Percentiles rank a stretch among this genome's conserved stretches.
Conservation (phyloP, 768 basidiomycete species). For the Panus rudis region DNA sequence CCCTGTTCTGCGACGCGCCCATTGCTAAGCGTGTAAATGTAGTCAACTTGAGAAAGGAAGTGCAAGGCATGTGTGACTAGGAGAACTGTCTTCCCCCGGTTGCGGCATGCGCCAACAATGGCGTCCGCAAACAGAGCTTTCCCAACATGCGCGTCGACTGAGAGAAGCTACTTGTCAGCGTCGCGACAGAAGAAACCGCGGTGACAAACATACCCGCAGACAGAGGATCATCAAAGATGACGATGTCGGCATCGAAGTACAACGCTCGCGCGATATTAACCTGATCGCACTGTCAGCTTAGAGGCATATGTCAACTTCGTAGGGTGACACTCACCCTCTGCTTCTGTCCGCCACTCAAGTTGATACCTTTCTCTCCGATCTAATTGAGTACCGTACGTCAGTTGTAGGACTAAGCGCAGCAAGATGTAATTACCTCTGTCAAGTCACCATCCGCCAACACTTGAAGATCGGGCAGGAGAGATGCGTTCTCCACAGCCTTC, state of each 20-base stretch:
- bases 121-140: slow-evolving; percentile 60
- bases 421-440: slow-evolving; percentile 48
- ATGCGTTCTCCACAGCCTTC: slow-evolving; percentile 50
- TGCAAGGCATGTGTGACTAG: slow-evolving; percentile 52
- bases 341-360: slow-evolving; percentile 60
- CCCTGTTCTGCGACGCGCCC: slow-evolving; percentile 43
- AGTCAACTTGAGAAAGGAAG: slow-evolving; percentile 44
- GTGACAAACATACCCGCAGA: slow-evolving; percentile 44
- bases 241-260: slow-evolving; percentile 56
- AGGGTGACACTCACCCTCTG: slow-evolving; percentile 35
- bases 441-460: slow-evolving; percentile 63
- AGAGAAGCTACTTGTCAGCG: not conserved
- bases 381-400: slow-evolving; percentile 15
- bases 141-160: slow-evolving; percentile 73
- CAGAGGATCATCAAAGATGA: slow-evolving; percentile 59
- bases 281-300: slow-evolving; percentile 23
- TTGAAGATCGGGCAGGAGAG: slow-evolving; percentile 56
- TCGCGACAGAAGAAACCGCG: not conserved
- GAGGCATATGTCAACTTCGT: not conserved
- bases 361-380: slow-evolving; percentile 72
- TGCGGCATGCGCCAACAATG: slow-evolving; percentile 42
- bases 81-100: slow-evolving; percentile 42
- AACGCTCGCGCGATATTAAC: slow-evolving; percentile 67
- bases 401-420: not conserved
- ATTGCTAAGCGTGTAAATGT: slow-evolving; percentile 39